Evolutionary conservation across 352 stramenopile genomes (phyloP).

Genomic region (Thalassiosira sp.): DNA sequence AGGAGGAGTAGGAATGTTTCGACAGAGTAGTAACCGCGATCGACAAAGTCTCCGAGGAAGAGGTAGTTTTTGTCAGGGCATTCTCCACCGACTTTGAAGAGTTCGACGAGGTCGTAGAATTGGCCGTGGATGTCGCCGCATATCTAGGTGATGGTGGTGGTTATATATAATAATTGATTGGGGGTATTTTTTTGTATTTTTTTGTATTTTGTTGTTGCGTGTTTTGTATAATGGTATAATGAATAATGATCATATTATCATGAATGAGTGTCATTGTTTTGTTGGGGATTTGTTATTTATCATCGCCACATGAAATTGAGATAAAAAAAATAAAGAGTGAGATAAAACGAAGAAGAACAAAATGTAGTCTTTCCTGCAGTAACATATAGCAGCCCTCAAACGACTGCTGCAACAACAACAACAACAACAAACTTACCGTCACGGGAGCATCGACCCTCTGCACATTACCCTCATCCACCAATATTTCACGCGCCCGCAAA

Average conservation of each 20-base stretch:
- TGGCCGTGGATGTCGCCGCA: constrained; percentile 99
- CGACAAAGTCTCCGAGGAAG: constrained; percentile 99
- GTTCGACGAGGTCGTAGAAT: constrained; percentile 98
- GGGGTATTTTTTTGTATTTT: not conserved
- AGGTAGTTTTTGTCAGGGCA: constrained; percentile 99
- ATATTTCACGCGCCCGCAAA: constrained; percentile 96
- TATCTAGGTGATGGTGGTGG: constrained; percentile 86
- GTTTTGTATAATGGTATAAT: not conserved
- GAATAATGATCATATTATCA: not conserved
- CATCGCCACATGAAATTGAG: not conserved
- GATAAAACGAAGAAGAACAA: too few species aligned
- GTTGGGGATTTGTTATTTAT: not conserved
- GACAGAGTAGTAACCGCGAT: constrained; percentile 98
- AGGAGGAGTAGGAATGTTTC: constrained; percentile 98
- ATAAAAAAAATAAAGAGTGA: constrained; percentile 7
- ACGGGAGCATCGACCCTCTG: constrained; percentile 97
- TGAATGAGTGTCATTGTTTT: not conserved
- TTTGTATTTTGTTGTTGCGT: not conserved
- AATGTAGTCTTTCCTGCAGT: too few species aligned
- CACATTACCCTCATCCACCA: constrained; percentile 99
- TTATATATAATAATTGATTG: not conserved
- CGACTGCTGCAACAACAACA: not conserved
- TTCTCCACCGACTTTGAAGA: constrained; percentile 97
- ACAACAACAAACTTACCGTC: constrained; percentile 86
- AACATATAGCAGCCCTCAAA: not conserved